Evolutionary conservation across 1,139 yeast genomes (phyloP).

Genomic region (Sugiyamaella pinicola): DNA sequence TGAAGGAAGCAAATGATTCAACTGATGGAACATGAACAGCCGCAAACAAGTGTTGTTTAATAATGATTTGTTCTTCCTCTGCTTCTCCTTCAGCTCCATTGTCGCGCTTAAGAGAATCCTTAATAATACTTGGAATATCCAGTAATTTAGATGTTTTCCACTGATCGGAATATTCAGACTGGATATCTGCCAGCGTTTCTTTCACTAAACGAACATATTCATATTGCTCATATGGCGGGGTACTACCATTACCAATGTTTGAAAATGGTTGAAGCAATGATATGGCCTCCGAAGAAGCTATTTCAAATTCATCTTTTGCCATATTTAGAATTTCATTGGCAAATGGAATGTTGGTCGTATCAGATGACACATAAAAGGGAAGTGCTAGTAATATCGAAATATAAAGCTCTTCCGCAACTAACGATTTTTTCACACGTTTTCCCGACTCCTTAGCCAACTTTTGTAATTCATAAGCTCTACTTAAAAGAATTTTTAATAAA

Average conservation of each 20-base stretch:
- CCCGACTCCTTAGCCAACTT: conserved; percentile 24
- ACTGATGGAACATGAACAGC: conserved; percentile 38
- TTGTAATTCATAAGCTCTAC: conserved; percentile 60
- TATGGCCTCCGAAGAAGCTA: conserved; percentile 23
- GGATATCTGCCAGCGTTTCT: conserved; percentile 47
- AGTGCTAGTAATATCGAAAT: conserved; percentile 64
- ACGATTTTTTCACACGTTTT: conserved; percentile 23
- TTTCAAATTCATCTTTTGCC: conserved; percentile 28
- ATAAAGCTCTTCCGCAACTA: conserved; percentile 70
- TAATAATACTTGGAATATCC: conserved; percentile 26
- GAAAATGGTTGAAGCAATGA: conserved; percentile 48
- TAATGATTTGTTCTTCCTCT: neutral
- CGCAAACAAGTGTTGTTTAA: conserved; percentile 47
- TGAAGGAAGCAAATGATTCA: conserved; percentile 2
- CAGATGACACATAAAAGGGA: conserved; percentile 56
- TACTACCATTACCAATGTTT: conserved; percentile 28
- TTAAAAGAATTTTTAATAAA: conserved; percentile 58
- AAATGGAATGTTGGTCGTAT: conserved; percentile 10
- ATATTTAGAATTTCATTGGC: conserved; percentile 25
- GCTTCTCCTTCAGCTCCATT: conserved; percentile 5
- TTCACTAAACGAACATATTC: conserved; percentile 55
- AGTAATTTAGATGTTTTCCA: conserved; percentile 31
- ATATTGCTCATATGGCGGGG: conserved; percentile 56
- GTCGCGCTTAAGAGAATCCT: conserved; percentile 14
- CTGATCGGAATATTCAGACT: conserved; percentile 22